Evolutionary conservation across 345 rosid genomes (phyloP).

Genomic region (Odontarrhena argentea): DNA sequence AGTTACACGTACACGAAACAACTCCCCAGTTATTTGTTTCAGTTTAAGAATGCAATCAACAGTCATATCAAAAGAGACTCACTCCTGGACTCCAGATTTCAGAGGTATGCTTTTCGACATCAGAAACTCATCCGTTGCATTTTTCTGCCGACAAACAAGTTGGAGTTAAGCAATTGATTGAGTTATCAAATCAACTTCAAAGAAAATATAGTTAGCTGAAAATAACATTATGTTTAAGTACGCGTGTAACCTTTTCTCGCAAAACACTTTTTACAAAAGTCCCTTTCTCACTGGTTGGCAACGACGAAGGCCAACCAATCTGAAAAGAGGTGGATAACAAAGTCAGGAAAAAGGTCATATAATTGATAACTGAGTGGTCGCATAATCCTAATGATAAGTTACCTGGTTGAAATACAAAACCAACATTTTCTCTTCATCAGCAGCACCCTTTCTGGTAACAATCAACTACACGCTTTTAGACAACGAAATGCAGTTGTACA

Average conservation of each 20-base stretch:
- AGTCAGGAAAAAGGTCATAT: slow-evolving; percentile 12
- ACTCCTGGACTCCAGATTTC: slow-evolving; percentile 88
- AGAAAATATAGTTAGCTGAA: slow-evolving; percentile 11
- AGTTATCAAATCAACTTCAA: slow-evolving; percentile 1
- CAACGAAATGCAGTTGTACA: slow-evolving; percentile 1
- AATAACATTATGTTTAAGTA: slow-evolving; percentile 15
- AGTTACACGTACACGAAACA: background rate
- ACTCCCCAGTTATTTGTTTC: slow-evolving; percentile 8
- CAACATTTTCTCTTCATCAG: slow-evolving; percentile 92
- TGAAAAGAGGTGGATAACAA: slow-evolving; percentile 37
- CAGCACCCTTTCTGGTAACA: slow-evolving; percentile 68
- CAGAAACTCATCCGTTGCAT: slow-evolving; percentile 69
- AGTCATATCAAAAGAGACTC: slow-evolving; percentile 43
- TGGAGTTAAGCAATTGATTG: slow-evolving; percentile 30
- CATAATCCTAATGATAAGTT: slow-evolving; percentile 12
- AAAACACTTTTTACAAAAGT: slow-evolving; percentile 65
- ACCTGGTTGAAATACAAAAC: slow-evolving; percentile 76
- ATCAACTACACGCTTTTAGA: slow-evolving; percentile 24
- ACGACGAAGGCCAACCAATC: slow-evolving; percentile 96
- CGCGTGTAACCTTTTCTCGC: slow-evolving; percentile 68
- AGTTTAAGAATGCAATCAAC: background rate
- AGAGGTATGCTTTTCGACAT: slow-evolving; percentile 64
- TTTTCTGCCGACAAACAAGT: slow-evolving; percentile 61
- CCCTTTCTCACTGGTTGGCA: slow-evolving; percentile 85
- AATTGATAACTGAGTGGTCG: background rate